These are phyloP conservation scores for Daldinia loculata DNA, from an alignment of 495 filamentous ascomycete species.

Conservation along the genomic window DNA sequence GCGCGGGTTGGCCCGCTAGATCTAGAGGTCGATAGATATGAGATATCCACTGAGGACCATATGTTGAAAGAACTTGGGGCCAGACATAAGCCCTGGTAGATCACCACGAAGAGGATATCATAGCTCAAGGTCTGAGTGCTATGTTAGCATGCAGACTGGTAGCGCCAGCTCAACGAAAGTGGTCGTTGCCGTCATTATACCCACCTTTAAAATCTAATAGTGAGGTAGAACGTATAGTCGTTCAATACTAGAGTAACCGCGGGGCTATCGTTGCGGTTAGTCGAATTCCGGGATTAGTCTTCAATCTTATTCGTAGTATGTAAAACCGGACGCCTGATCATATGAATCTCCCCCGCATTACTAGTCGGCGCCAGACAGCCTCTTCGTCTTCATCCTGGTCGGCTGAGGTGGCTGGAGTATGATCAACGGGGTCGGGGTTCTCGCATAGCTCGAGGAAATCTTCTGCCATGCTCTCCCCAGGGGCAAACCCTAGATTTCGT, in stretches of 20 bases:
- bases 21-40: not conserved
- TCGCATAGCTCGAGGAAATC: constrained; percentile 47
- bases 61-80: not conserved
- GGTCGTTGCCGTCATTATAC: not conserved
- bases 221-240: not conserved
- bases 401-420: constrained; percentile 32
- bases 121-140: not conserved
- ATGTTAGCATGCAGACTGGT: constrained; percentile 8
- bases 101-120: not conserved
- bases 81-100: not conserved
- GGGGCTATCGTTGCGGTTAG: not conserved
- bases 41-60: not conserved
- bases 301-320: not conserved
- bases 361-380: constrained; percentile 45
- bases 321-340: constrained; percentile 11
- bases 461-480: constrained; percentile 44
- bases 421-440: constrained; percentile 45
- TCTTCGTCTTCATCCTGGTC: constrained; percentile 48
- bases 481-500: constrained; percentile 45
- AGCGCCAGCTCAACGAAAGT: not conserved
- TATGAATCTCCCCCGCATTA: constrained; percentile 46
- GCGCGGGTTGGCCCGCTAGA: not conserved
- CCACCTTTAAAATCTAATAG: not conserved
- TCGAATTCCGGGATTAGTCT: not conserved
- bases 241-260: not conserved